Evolutionary conservation across 2,329 filamentous ascomycete genomes (phyloP).

Genomic region (Leptographium flavum): DNA sequence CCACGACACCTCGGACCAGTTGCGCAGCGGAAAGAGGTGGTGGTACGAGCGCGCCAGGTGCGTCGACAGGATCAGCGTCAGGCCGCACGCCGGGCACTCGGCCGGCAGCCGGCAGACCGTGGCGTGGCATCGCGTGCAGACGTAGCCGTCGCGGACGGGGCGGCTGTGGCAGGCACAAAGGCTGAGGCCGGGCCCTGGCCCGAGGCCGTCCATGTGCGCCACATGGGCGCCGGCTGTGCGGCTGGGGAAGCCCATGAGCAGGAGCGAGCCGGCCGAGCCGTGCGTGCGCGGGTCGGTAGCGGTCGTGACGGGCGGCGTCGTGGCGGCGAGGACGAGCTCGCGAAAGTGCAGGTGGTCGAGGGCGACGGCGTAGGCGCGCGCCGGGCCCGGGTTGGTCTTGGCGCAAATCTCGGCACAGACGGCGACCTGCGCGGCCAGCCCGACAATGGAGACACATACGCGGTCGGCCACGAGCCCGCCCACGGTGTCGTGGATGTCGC

Average conservation of each 20-base stretch:
- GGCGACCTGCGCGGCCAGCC: slow-evolving; percentile 78
- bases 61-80: slow-evolving; percentile 88
- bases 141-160: slow-evolving; percentile 70
- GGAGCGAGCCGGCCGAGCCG: slow-evolving; percentile 38
- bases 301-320: slow-evolving; percentile 72
- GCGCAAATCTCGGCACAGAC: slow-evolving; percentile 81
- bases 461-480: slow-evolving; percentile 62
- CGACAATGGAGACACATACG: slow-evolving; percentile 79
- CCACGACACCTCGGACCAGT: slow-evolving; percentile 89
- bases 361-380: slow-evolving; percentile 65
- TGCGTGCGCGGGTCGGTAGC: background rate
- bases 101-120: slow-evolving; percentile 85
- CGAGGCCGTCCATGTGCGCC: too few relatives aligned
- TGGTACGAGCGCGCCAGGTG: slow-evolving; percentile 89
- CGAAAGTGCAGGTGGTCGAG: slow-evolving; percentile 78
- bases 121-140: slow-evolving; percentile 74
- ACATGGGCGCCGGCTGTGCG: slow-evolving; percentile 60
- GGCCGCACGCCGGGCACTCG: slow-evolving; percentile 79
- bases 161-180: slow-evolving; percentile 86
- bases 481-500: slow-evolving; percentile 90
- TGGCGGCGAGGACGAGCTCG: slow-evolving; percentile 76
- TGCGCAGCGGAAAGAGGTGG: slow-evolving; percentile 77
- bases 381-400: slow-evolving; percentile 57
- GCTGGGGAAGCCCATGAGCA: slow-evolving; percentile 98
- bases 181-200: slow-evolving; percentile 49